A percentile compares a stretch with the other conserved stretches of the same genome.
Evolutionary conservation across 2,329 filamentous ascomycete genomes (phyloP).

Genomic region (Penicillium expansum): DNA sequence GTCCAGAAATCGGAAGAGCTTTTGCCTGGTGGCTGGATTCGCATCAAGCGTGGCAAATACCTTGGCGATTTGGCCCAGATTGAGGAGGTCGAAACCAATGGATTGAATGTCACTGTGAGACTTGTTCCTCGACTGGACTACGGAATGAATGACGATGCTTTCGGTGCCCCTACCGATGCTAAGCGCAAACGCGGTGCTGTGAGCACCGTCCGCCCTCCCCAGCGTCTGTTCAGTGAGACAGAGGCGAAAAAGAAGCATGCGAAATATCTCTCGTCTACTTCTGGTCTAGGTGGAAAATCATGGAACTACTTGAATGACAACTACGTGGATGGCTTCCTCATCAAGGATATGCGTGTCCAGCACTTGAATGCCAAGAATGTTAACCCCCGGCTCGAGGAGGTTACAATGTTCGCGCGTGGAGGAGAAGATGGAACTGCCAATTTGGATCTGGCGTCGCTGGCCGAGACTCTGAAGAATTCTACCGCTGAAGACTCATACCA

Average conservation of each 20-base stretch:
- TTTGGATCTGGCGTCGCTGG: conserved; percentile 84
- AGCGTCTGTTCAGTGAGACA: conserved; percentile 85
- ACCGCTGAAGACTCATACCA: conserved; percentile 80
- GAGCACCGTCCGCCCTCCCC: conserved; percentile 70
- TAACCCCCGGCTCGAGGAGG: conserved; percentile 89
- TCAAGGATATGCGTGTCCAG: conserved; percentile 91
- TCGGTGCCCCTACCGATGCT: conserved; percentile 51
- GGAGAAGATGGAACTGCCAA: conserved; percentile 91
- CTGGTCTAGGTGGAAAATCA: conserved; percentile 60
- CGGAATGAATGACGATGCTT: conserved; percentile 75
- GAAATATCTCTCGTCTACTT: conserved; percentile 55
- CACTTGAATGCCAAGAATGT: conserved; percentile 83
- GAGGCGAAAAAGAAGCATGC: conserved; percentile 88
- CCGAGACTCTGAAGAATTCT: conserved; percentile 82
- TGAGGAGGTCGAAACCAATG: conserved; percentile 87
- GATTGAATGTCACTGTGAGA: conserved; percentile 79
- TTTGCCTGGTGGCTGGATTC: conserved; percentile 86
- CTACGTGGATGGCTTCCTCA: conserved; percentile 87
- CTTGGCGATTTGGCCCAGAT: conserved; percentile 88
- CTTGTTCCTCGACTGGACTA: conserved; percentile 92
- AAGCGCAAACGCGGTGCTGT: conserved; percentile 74
- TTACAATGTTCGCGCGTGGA: conserved; percentile 87
- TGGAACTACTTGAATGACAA: conserved; percentile 86
- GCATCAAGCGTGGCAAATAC: conserved; percentile 79
- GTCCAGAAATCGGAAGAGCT: conserved; percentile 83